These are phyloP conservation scores for Daldinia grandis DNA, from an alignment of 495 filamentous ascomycete species.

Conservation along the genomic window DNA sequence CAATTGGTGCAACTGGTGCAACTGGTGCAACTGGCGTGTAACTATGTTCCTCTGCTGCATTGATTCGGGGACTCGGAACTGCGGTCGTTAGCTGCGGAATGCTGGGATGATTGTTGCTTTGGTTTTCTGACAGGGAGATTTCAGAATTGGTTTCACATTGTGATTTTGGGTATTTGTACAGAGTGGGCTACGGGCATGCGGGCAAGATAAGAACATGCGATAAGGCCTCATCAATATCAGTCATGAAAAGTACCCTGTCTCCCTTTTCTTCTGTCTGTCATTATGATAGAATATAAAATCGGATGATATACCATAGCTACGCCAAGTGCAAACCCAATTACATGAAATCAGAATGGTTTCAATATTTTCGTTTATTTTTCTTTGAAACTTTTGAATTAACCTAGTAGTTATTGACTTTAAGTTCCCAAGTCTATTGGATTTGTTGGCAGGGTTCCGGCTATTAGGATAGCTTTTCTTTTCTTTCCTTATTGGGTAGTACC, in stretches of 20 bases:
- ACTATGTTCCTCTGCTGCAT: conserved; percentile 27
- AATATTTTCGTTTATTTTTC: too few relatives aligned
- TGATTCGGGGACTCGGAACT: conserved; percentile 39
- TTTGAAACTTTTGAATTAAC: too few relatives aligned
- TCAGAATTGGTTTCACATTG: conserved; percentile 37
- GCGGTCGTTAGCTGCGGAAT: conserved; percentile 22
- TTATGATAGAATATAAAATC: not conserved
- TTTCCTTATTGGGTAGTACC: conserved; percentile 20
- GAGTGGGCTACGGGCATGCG: not conserved
- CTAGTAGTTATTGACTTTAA: too few relatives aligned
- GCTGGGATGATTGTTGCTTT: conserved; percentile 31
- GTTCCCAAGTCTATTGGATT: not conserved
- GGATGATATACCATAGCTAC: not conserved
- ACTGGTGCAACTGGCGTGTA: conserved; percentile 23
- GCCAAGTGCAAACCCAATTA: too few relatives aligned
- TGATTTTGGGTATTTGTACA: conserved; percentile 19
- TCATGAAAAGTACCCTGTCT: not conserved
- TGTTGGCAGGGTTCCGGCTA: conserved; percentile 2
- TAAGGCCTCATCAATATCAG: conserved; percentile 2
- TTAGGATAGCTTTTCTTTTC: not conserved
- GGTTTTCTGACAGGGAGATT: conserved; percentile 20
- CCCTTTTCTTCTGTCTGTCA: not conserved
- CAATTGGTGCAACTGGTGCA: conserved; percentile 20
- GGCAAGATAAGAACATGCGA: not conserved
- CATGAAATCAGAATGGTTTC: too few relatives aligned